Evolutionary conservation across 2,329 filamentous ascomycete species (phyloP).

Genomic region (Colletotrichum eleusines): DNA sequence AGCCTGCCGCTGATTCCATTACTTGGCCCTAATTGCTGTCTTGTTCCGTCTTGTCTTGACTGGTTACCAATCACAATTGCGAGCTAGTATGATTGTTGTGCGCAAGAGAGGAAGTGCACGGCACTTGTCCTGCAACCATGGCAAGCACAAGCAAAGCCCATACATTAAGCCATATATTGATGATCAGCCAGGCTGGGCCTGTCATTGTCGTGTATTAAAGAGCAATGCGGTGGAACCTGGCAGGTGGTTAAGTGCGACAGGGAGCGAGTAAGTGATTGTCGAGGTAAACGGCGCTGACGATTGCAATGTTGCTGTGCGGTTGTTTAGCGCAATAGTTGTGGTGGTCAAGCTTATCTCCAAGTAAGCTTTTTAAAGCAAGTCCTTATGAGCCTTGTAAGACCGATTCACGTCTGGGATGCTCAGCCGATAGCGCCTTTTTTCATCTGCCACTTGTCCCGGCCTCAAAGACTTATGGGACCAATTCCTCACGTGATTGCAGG

Average conservation of each 20-base stretch:
- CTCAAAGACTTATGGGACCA: background rate
- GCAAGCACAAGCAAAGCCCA: conserved; percentile 1
- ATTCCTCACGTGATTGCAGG: background rate
- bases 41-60: background rate
- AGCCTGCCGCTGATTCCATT: background rate
- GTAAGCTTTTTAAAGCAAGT: background rate
- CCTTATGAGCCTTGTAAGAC: background rate
- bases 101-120: background rate
- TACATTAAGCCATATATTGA: background rate
- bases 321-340: background rate
- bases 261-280: background rate
- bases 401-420: background rate
- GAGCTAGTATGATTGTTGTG: background rate
- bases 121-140: background rate
- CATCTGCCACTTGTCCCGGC: background rate
- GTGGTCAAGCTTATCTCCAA: background rate
- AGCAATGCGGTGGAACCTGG: background rate
- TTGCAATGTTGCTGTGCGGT: background rate
- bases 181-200: background rate
- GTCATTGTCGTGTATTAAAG: background rate
- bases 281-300: background rate
- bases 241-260: background rate
- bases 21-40: background rate
- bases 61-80: background rate
- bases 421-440: background rate